Evolutionary conservation across 2,329 filamentous ascomycete genomes (phyloP), one percentile per base, ranked within the genome.

Genomic region (Orbilia javanica): DNA sequence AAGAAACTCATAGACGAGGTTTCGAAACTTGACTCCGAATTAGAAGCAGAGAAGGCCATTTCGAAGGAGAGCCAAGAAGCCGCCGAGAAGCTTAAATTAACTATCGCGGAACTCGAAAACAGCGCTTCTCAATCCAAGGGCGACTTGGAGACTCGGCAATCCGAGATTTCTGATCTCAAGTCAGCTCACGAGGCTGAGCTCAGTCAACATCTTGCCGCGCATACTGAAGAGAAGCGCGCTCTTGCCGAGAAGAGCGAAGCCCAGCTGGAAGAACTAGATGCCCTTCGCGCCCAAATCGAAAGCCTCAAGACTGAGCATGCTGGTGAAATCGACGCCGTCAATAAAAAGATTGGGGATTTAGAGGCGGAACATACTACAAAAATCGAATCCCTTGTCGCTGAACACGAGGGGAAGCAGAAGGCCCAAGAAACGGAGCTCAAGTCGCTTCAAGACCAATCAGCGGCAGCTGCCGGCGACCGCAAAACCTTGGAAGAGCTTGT

Each of bases 61-160:
- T 72, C 74, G 15, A 60, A 72, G 18, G 66, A 66, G 25, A 68
- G 50, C 18, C 60, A 68, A 36, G 67, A 67, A 29, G 62, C 39
- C 15, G 60, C 63, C 10, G 52, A 78, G 34, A 69, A 53, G 10
- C 67, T 78, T 1, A 70, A 72, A 31, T 34, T 53, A 46, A 57
- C 67, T 8, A 55, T 78, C 20, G n/a, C 62, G 2, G 53, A 72
- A 34, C 74, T 78, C 22, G 72, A 77, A 34, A 70, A 13, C n/a
- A 70, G 15, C 27, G 67, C 74, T n/a, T 46, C 74, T n/a, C 74
- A 72, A 50, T 78, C 74, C 3, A 72, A 72, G 44, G 74, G 62
- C 5, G 74, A 78, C n/a, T 29, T 78, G 31, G 74, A 78, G 34
- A 67, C 60, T 22, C 27, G 74, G 34, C 67, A 72, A 29, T 67